Evolutionary conservation across 2,329 filamentous ascomycete species (phyloP).

Genomic region (Colletotrichum magnum): DNA sequence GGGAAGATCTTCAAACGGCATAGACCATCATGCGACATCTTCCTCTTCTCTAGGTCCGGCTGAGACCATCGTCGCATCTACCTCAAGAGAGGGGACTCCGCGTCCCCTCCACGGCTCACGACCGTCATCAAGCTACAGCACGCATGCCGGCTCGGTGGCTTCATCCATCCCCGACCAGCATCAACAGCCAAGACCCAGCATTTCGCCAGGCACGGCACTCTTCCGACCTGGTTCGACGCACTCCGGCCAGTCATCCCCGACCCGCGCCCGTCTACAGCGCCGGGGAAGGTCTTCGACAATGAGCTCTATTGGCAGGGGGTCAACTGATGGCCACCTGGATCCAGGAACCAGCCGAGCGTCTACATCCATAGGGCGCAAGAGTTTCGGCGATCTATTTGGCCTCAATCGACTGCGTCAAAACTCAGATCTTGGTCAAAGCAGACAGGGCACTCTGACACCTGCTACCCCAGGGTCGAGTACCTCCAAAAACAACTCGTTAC

Average conservation of each 20-base stretch:
- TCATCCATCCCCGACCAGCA: slow-evolving; percentile 50
- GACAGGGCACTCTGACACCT: slow-evolving; percentile 78
- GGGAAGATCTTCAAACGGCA: slow-evolving; percentile 57
- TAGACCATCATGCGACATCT: slow-evolving; percentile 52
- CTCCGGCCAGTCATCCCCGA: slow-evolving; percentile 78
- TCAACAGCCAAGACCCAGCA: slow-evolving; percentile 49
- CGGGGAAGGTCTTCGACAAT: slow-evolving; percentile 90
- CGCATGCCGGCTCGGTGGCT: slow-evolving; percentile 38
- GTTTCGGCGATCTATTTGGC: slow-evolving; percentile 90
- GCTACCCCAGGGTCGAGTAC: slow-evolving; percentile 77
- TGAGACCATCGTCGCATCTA: slow-evolving; percentile 11
- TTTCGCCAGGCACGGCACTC: slow-evolving; percentile 65
- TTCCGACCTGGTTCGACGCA: slow-evolving; percentile 64
- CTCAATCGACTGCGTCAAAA: slow-evolving; percentile 85
- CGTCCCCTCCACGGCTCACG: slow-evolving; percentile 29
- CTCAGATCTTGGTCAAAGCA: slow-evolving; percentile 77
- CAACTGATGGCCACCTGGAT: slow-evolving; percentile 78
- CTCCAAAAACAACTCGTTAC: slow-evolving; percentile 88
- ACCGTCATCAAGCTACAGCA: slow-evolving; percentile 39
- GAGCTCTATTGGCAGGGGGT: slow-evolving; percentile 83
- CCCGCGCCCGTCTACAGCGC: slow-evolving; percentile 70
- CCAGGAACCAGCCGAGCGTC: slow-evolving; percentile 82
- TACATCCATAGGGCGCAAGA: slow-evolving; percentile 91
- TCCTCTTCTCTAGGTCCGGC: slow-evolving; percentile 59
- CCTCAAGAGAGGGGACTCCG: slow-evolving; percentile 33